Evolutionary conservation across 495 filamentous ascomycete genomes (phyloP).

Genomic region (Aspergillus mulundensis): DNA sequence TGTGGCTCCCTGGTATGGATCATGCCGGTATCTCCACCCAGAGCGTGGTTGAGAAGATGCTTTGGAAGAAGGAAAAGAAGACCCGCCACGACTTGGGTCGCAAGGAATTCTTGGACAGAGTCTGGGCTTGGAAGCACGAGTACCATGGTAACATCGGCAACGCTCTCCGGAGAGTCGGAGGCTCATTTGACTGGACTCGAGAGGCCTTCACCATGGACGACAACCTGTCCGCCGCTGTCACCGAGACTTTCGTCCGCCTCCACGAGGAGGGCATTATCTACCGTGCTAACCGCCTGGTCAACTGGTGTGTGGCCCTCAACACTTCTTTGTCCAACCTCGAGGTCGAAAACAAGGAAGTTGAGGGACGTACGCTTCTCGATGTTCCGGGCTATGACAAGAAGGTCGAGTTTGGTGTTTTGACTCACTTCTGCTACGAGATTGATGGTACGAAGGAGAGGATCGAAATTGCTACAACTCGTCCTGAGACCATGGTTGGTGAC

Average conservation of each 20-base stretch:
- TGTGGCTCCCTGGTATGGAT: slow-evolving; percentile 72
- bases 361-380: slow-evolving; percentile 59
- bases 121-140: slow-evolving; percentile 68
- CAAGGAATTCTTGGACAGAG: slow-evolving; percentile 52
- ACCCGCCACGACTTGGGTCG: slow-evolving; percentile 66
- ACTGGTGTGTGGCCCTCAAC: slow-evolving; percentile 70
- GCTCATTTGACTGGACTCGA: slow-evolving; percentile 59
- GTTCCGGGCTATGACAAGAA: slow-evolving; percentile 64
- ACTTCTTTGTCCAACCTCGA: slow-evolving; percentile 76
- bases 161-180: slow-evolving; percentile 55
- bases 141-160: slow-evolving; percentile 62
- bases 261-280: slow-evolving; percentile 77
- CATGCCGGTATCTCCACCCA: slow-evolving; percentile 77
- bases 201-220: slow-evolving; percentile 74
- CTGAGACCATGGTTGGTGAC: slow-evolving; percentile 81
- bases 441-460: slow-evolving; percentile 62
- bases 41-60: slow-evolving; percentile 72
- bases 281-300: slow-evolving; percentile 69
- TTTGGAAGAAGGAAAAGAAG: slow-evolving; percentile 62
- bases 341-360: slow-evolving; percentile 69
- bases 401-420: slow-evolving; percentile 69
- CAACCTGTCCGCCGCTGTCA: slow-evolving; percentile 63
- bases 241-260: slow-evolving; percentile 66
- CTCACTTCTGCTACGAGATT: slow-evolving; percentile 67
- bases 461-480: slow-evolving; percentile 73